Conservation (phyloP, 2,329 filamentous ascomycete genomes). For the Sporothrix dimorphospora region DNA sequence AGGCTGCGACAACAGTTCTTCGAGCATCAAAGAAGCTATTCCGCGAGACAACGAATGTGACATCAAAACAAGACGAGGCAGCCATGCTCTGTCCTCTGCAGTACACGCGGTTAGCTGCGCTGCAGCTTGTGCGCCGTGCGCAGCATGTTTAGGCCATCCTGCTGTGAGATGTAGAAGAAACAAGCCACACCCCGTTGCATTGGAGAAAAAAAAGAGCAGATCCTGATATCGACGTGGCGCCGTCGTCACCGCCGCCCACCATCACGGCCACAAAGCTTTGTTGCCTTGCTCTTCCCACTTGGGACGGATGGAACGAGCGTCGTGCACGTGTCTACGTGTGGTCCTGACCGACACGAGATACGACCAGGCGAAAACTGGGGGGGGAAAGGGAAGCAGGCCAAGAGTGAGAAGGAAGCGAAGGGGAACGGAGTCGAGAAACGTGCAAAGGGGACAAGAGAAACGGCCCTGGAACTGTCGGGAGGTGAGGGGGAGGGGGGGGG, state of each 20-base stretch:
- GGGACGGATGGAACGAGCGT: neutral
- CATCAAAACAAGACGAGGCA: constrained; percentile 1
- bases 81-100: neutral
- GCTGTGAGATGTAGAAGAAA: neutral
- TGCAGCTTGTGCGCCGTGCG: neutral
- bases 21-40: neutral
- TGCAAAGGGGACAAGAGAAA: neutral
- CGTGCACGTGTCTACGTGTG: constrained; percentile 7
- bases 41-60: neutral
- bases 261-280: neutral
- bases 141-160: neutral
- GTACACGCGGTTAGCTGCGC: constrained; percentile 1
- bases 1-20: neutral
- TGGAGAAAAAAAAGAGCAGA: neutral
- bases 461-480: neutral
- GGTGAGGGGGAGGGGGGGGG: constrained; percentile 12
- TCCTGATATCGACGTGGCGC: constrained; percentile 5
- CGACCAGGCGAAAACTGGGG: neutral
- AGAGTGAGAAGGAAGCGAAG: neutral
- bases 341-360: neutral
- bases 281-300: constrained; percentile 11
- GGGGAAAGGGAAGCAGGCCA: neutral
- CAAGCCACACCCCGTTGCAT: constrained; percentile 11
- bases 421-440: neutral
- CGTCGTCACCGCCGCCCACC: constrained; percentile 5